Base-by-base conservation (phyloP, 2,329 filamentous ascomycete genomes). In the Aspergillus arachidicola region DNA sequence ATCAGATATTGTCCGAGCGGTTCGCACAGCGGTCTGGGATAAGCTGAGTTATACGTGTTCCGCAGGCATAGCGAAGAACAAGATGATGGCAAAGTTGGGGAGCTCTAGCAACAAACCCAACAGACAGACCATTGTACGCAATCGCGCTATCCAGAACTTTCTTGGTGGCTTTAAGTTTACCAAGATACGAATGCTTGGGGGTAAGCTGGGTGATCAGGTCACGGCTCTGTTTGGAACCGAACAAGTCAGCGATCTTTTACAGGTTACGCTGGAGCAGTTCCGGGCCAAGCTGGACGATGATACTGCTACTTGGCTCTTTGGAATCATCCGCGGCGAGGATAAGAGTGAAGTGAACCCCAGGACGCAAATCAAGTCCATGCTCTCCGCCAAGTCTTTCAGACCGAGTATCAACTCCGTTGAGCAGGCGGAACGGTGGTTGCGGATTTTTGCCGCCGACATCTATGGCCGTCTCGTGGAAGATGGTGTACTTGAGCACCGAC, bases 321-420 rank as follows among this genome's bases (percentile, higher is more conserved):
- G 90, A 60, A 91, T 90, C 12, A 90, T 98, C 59, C 88, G 95
- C 12, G 95, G 95, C 1, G 87, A 94, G 64, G 95, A 99, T 76
- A 82, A 83, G 57, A 95, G 91, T 71, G 94, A 97, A 77, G 93
- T 99, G 68, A 97, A 93, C 72, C 87, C 93, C 32, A 85, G 94
- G 58, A 97, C 93, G 1, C 92, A 95, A 72, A 97, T 97, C 81
- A 97, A 98, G 76, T 95, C 91, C 19, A 98, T 99, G 94, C 83
- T 98, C 16, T 97, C 93, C 1, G 94, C 95, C 23, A 99, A 99
- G 75, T 96, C 93, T 0, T 99, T 99, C 73, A 86, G 92, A 30
- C 95, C 95, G 0, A 88, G 85, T 61, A 94, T 98, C 74, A 91
- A 88, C 69, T 90, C 84, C 2, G 81, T 87, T 21, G 92, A 95